Evolutionary conservation across 305 asterid genomes (phyloP), one percentile per base, ranked within the genome.

Genomic region (Coffea humblotiana): DNA sequence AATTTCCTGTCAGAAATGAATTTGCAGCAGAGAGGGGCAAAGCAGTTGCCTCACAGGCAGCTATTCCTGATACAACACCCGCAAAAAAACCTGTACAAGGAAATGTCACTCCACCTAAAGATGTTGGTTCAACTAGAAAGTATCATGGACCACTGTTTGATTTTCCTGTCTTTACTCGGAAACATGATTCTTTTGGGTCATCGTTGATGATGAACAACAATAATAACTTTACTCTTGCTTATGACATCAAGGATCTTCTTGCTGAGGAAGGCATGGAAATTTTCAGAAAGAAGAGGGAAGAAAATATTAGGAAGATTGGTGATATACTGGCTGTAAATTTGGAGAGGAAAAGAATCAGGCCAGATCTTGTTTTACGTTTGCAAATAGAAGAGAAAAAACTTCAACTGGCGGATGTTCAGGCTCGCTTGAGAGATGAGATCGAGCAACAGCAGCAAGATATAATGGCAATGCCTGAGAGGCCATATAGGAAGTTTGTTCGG

Each of bases 391-490:
- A 93, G 35, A 96, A 92, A 87, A 96, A 96, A 78, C 97, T 96
- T 76, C 94, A 90, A 87, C 92, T 96, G 78, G 97, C 92, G 45
- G 99, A 93, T 88, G 83, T 86, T 82, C 99, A 96, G 89, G 92
- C 97, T 75, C 95, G 98, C 47, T 74, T 96, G 84, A 91, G 98
- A 87, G 95, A 90, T 82, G 98, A 96, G 89, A 93, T 96, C 81
- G 98, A 94, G 85, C 97, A 90, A 78, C 98, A 96, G 74, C 99
- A 96, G 78, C 89, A 87, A 83, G 99, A 96, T 86, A 96, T 96
- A 78, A 92, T 96, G 99, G 91, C 97, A 48, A 96, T 96, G 99
- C 99, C 99, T 71, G 99, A 94, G 84, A 89, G 98, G 79, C 98
- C 98, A 40, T 96, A 96, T 88, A 89, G 98, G 49, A 96, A 96